These are phyloP conservation scores for Casuarina cunninghamiana DNA, from an alignment of 306 rosid species.

Conservation along the genomic window DNA sequence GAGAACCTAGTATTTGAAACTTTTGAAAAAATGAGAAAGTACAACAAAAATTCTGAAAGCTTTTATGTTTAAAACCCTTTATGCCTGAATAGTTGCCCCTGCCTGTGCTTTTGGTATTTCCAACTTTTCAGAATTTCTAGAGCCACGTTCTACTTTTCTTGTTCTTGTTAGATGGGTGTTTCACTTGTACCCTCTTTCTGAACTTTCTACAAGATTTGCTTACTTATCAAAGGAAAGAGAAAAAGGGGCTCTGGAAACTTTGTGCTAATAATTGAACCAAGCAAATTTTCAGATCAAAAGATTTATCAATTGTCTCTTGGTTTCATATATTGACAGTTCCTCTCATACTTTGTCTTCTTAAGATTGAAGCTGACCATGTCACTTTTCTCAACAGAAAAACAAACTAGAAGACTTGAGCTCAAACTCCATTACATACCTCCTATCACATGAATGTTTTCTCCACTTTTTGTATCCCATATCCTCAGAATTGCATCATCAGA, in stretches of 20 bases:
- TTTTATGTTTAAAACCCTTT: too few species aligned
- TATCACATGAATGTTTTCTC: slow-evolving; percentile 77
- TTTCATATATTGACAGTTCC: not conserved
- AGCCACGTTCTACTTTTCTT: too few species aligned
- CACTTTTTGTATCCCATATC: slow-evolving; percentile 84
- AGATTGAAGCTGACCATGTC: slow-evolving; percentile 1
- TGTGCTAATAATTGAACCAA: not conserved
- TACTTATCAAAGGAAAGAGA: too few species aligned
- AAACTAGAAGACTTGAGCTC: slow-evolving; percentile 6
- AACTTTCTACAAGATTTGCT: too few species aligned
- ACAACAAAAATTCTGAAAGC: too few species aligned
- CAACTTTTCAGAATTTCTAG: too few species aligned
- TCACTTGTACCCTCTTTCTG: too few species aligned
- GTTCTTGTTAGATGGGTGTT: too few species aligned
- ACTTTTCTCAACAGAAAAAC: slow-evolving; percentile 7
- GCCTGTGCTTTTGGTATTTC: too few species aligned
- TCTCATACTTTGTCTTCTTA: not conserved
- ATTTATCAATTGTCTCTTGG: not conserved
- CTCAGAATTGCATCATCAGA: slow-evolving; percentile 83
- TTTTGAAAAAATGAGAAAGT: too few species aligned
- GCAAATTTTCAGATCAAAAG: not conserved
- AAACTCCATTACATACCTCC: slow-evolving; percentile 52
- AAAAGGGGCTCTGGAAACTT: not conserved
- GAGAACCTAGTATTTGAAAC: too few species aligned
- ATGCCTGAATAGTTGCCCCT: too few species aligned